phyloP scores from a whole-genome alignment of 1,284 basidiomycete genomes.

The Hypsizygus ulmarius region DNA sequence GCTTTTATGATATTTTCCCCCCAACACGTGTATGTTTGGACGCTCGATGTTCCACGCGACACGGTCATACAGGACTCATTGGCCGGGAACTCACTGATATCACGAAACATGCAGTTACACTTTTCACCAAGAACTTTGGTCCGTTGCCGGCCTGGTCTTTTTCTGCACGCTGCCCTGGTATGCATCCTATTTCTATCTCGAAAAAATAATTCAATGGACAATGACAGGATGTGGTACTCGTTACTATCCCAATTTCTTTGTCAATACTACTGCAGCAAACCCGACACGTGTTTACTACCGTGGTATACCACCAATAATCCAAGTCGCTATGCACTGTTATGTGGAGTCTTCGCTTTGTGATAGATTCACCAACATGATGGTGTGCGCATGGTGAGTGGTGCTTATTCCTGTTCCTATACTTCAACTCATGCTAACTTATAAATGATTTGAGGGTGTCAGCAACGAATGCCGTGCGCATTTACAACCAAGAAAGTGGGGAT shows the following conservation, averaged over 20 bases:
- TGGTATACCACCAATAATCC: background rate
- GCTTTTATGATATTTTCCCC: background rate
- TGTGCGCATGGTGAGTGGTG: background rate
- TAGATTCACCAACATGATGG: background rate
- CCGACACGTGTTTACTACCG: background rate
- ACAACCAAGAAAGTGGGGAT: background rate
- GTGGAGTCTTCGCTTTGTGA: background rate
- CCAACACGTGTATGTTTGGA: background rate
- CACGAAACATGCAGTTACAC: background rate
- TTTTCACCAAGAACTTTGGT: background rate
- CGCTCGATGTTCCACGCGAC: background rate
- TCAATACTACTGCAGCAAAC: background rate
- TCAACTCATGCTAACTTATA: background rate
- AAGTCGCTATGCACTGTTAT: background rate
- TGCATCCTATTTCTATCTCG: background rate
- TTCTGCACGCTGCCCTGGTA: background rate
- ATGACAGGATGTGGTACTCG: background rate
- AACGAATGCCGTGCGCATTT: background rate
- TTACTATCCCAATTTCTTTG: constrained; percentile 1
- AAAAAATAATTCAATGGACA: background rate
- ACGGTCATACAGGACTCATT: no score
- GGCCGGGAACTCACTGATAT: background rate
- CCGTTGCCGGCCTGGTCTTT: background rate
- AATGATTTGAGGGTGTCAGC: background rate
- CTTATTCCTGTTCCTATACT: background rate